phyloP scores from a whole-genome alignment of 129 eudicot species.

The carrot (Daucus carota) region DNA sequence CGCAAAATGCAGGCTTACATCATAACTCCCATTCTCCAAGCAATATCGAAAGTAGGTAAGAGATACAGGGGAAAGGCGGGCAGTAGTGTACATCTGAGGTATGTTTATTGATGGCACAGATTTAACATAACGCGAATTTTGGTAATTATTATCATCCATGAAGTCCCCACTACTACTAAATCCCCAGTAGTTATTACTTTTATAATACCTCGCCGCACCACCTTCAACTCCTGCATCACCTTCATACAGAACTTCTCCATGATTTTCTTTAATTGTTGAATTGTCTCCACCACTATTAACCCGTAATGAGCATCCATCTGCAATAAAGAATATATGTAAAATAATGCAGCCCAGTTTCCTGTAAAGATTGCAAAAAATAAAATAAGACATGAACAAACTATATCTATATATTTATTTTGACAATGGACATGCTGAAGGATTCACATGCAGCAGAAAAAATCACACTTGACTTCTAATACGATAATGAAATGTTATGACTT shows the following conservation, averaged over 20 bases:
- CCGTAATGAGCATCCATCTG: slow-evolving; percentile 76
- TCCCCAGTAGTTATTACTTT: slow-evolving; percentile 48
- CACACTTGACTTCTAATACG: not conserved
- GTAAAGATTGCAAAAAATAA: not conserved
- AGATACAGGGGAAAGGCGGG: slow-evolving; percentile 74
- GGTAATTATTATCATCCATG: slow-evolving; percentile 60
- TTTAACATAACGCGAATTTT: slow-evolving; percentile 33
- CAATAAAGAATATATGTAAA: not conserved
- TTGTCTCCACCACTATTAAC: slow-evolving; percentile 82
- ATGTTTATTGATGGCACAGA: slow-evolving; percentile 33
- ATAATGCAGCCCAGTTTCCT: not conserved
- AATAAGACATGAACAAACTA: too few relatives aligned
- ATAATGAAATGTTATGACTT: not conserved
- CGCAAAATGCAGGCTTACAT: slow-evolving; percentile 68
- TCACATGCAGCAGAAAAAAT: not conserved
- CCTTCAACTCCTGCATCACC: slow-evolving; percentile 65
- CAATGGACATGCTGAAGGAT: not conserved
- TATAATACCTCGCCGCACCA: slow-evolving; percentile 47
- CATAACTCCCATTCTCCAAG: slow-evolving; percentile 78
- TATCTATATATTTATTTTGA: not conserved
- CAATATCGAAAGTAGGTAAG: slow-evolving; percentile 73
- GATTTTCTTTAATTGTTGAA: slow-evolving; percentile 26
- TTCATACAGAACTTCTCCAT: slow-evolving; percentile 38
- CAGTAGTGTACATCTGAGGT: slow-evolving; percentile 45
- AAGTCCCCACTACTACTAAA: slow-evolving; percentile 88